These are phyloP conservation scores for Penicillium herquei DNA, from an alignment of 495 filamentous ascomycete species.

Conservation along the genomic window DNA sequence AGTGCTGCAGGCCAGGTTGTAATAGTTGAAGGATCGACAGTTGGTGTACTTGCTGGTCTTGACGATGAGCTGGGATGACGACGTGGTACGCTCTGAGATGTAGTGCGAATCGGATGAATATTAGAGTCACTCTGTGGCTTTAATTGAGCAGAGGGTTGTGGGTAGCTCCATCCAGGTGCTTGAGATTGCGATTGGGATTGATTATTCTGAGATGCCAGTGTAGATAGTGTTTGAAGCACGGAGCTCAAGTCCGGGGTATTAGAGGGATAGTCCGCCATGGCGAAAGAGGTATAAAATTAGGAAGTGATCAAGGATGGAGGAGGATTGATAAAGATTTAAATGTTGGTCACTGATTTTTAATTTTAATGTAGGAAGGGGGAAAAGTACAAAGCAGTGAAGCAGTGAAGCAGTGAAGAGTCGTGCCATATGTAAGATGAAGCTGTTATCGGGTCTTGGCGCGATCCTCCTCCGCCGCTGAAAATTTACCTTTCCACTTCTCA, in stretches of 20 bases:
- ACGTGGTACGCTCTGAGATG: not conserved
- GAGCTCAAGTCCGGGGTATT: conserved; percentile 50
- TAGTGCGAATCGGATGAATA: not conserved
- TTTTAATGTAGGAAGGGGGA: not conserved
- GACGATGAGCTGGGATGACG: not conserved
- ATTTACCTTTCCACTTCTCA: conserved; percentile 33
- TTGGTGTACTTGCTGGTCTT: conserved; percentile 10
- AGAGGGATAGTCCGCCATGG: conserved; percentile 35
- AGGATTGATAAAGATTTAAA: no score
- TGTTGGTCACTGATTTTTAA: not conserved
- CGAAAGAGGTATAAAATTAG: not conserved
- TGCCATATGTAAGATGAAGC: conserved; percentile 10
- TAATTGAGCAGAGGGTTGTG: no score
- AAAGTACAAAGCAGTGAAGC: not conserved
- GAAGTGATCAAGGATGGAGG: no score
- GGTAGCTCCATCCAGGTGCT: not conserved
- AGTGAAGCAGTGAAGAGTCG: no score
- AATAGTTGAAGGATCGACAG: conserved; percentile 54
- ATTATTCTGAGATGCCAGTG: conserved; percentile 14
- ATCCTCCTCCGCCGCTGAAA: conserved; percentile 31
- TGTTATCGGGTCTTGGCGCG: conserved; percentile 26
- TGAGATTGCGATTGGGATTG: not conserved
- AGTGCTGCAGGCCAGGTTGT: conserved; percentile 64
- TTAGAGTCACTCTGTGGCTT: not conserved
- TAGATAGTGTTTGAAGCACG: conserved; percentile 52